A percentile compares a stretch with the other conserved stretches of the same genome.
phyloP scores from a whole-genome alignment of 2,329 filamentous ascomycete genomes.

The Cercospora sp. region DNA sequence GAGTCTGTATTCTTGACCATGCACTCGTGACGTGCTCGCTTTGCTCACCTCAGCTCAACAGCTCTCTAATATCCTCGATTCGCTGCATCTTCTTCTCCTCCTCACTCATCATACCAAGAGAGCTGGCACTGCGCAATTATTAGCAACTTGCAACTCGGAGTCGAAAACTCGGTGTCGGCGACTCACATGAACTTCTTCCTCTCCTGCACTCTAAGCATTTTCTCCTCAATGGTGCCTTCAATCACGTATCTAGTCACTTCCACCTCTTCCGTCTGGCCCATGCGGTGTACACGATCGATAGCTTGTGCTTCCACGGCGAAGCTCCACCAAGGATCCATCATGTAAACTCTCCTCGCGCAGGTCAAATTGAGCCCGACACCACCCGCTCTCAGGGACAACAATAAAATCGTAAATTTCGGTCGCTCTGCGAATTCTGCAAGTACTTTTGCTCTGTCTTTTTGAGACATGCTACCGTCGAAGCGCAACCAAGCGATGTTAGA shows the following conservation, averaged over 20 bases:
- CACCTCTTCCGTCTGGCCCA: slow-evolving; percentile 88
- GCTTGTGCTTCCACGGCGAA: slow-evolving; percentile 96
- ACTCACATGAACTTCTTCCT: slow-evolving; percentile 93
- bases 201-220: slow-evolving; percentile 92
- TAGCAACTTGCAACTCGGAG: slow-evolving; percentile 22
- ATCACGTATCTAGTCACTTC: slow-evolving; percentile 86
- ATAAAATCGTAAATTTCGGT: slow-evolving; percentile 66
- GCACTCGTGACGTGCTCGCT: background rate
- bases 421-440: slow-evolving; percentile 66
- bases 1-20: background rate
- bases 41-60: slow-evolving; percentile 60
- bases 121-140: slow-evolving; percentile 71
- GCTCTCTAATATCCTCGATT: slow-evolving; percentile 90
- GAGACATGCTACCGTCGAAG: slow-evolving; percentile 85
- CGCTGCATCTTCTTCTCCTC: slow-evolving; percentile 88
- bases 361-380: slow-evolving; percentile 94
- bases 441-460: slow-evolving; percentile 78
- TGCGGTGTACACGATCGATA: slow-evolving; percentile 94
- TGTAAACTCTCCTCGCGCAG: slow-evolving; percentile 83
- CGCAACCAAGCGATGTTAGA: slow-evolving; percentile 78
- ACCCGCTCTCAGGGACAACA: slow-evolving; percentile 83
- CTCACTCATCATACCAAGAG: slow-evolving; percentile 89
- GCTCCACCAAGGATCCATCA: slow-evolving; percentile 99
- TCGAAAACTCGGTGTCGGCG: too few relatives aligned
- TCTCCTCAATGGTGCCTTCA: slow-evolving; percentile 85